Evolutionary conservation across 345 rosid genomes (phyloP).

Genomic region (Tarenaya hassleriana): DNA sequence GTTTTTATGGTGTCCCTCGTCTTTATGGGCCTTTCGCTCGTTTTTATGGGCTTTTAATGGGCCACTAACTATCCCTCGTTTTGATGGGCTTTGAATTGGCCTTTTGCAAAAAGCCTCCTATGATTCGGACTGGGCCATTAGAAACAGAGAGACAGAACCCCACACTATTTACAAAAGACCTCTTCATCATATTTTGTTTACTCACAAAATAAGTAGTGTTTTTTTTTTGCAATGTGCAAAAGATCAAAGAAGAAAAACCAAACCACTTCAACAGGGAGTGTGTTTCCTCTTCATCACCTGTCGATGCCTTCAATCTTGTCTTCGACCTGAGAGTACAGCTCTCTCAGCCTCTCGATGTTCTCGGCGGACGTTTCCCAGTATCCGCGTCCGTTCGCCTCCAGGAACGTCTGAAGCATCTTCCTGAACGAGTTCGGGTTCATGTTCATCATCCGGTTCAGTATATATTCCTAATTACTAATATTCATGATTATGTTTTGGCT

Average conservation of each 20-base stretch:
- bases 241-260: not conserved
- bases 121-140: too few species aligned
- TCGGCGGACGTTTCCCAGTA: slow-evolving; percentile 89
- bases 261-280: slow-evolving; percentile 1
- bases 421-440: slow-evolving; percentile 91
- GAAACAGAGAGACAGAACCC: too few species aligned
- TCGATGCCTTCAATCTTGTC: slow-evolving; percentile 99
- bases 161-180: too few species aligned
- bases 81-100: too few species aligned
- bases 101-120: too few species aligned
- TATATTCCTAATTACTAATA: slow-evolving; percentile 30
- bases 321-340: slow-evolving; percentile 86
- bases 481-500: not conserved
- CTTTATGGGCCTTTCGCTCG: too few species aligned
- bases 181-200: too few species aligned
- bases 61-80: too few species aligned
- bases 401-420: slow-evolving; percentile 89
- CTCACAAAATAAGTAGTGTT: too few species aligned
- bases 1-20: too few species aligned
- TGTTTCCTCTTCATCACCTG: slow-evolving; percentile 29
- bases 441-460: slow-evolving; percentile 80
- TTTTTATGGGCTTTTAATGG: too few species aligned
- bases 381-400: slow-evolving; percentile 97
- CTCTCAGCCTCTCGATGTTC: slow-evolving; percentile 78
- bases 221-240: not conserved